Evolutionary conservation across 768 basidiomycete species (phyloP), one percentile per base, ranked within the genome.

Genomic region (Mycena leptocephala): DNA sequence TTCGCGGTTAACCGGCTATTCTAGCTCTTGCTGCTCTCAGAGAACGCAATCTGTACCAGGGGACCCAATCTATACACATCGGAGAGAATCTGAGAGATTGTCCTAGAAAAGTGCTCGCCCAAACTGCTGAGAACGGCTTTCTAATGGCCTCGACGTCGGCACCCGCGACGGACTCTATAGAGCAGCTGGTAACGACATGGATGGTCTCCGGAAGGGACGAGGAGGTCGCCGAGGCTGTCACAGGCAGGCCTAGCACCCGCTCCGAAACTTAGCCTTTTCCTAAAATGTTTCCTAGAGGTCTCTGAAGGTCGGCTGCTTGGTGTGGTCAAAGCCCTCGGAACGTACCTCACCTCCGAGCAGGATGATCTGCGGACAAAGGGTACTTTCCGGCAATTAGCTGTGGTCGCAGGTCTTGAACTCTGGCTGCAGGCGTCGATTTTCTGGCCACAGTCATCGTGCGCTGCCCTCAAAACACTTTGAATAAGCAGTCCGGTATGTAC

Each of bases 301-400:
- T 90, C 91, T 18, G 86, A 87, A 74, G 92, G 92, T 24, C 83
- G 88, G 26, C 86, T 98, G 18, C 86, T 97, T 6, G 90, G 93
- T 76, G 86, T 99, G 26, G 96, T 99, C 41, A 97, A 96, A 81
- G 92, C 93, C 30, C 90, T 98, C 0, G 96, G 96, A 51, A 94
- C 95, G 78, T 97, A 95, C 80, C 87, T 99, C 18, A 97, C 96
- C 0, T 93, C 96, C 2, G 95, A 97, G 72, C 95, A 98, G 69
- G 95, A 94, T 79, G 87, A 88, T 5, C 84, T 94, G 14, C 90
- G 98, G 33, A 90, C 91, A 11, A 96, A 96, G 88, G 98, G 98
- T 96, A 81, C 65, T 74, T 58, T 77, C 16, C 13, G 80, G 48
- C 55, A 62, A 61, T 26, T 3, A 61, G 32, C 63, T 11, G 65